Conservation (phyloP, 805 yeast genomes). For the Cephaloascus fragrans region DNA sequence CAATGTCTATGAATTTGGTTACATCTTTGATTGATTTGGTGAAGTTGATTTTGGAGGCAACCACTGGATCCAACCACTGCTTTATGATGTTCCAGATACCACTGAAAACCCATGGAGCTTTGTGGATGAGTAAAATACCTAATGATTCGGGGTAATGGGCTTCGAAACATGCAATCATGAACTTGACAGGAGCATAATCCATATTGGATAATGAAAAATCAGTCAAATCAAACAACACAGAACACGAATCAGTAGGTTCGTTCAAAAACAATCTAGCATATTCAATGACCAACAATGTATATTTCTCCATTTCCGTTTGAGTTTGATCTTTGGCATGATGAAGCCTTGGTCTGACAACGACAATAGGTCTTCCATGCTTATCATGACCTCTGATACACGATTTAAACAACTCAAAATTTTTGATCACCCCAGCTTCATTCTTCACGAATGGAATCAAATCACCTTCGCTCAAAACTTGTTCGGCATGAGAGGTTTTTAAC, state of each 20-base stretch:
- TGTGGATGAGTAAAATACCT: conserved; percentile 76
- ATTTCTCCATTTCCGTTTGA: conserved; percentile 63
- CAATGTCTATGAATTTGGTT: conserved; percentile 45
- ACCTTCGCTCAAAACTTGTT: conserved; percentile 55
- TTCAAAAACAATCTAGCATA: conserved; percentile 64
- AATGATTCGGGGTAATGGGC: conserved; percentile 94
- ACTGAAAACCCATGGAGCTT: conserved; percentile 95
- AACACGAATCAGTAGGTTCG: conserved; percentile 72
- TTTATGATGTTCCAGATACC: conserved; percentile 92
- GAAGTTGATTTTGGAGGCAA: conserved; percentile 82
- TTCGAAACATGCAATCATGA: conserved; percentile 81
- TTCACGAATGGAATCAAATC: conserved; percentile 50
- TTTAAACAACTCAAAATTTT: conserved; percentile 57
- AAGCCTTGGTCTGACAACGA: conserved; percentile 66
- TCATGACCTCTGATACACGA: conserved; percentile 72
- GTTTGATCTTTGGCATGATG: conserved; percentile 66
- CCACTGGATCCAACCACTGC: conserved; percentile 95
- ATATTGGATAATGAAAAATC: conserved; percentile 86
- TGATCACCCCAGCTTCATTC: conserved; percentile 34
- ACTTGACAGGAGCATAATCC: conserved; percentile 89
- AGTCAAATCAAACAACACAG: conserved; percentile 77
- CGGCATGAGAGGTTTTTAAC: conserved; percentile 45
- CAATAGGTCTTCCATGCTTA: conserved; percentile 65
- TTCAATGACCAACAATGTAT: conserved; percentile 71
- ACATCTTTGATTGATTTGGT: conserved; percentile 66